Evolutionary conservation across 495 filamentous ascomycete species (phyloP).

Genomic region (Evansstolkia leycettana): DNA sequence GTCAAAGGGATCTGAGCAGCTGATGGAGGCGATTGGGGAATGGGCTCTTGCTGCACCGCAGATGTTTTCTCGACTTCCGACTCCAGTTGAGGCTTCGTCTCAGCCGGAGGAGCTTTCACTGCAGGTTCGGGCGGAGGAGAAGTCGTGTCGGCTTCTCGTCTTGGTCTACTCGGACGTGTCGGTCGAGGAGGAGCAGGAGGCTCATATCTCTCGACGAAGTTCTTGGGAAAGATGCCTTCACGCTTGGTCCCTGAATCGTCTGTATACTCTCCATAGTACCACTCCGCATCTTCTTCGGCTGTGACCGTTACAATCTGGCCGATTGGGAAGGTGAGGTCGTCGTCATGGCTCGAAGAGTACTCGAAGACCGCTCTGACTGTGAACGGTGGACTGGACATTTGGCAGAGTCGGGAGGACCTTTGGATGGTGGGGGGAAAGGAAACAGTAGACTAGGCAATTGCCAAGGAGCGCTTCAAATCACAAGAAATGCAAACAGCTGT

Average conservation of each 20-base stretch:
- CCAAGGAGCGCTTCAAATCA: not conserved
- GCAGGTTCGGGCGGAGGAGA: slow-evolving; percentile 27
- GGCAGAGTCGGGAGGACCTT: slow-evolving; percentile 12
- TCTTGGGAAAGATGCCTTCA: slow-evolving; percentile 89
- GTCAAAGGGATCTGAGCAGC: slow-evolving; percentile 6
- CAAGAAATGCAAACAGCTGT: not conserved
- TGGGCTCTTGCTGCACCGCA: slow-evolving; percentile 14
- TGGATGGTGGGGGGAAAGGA: not conserved
- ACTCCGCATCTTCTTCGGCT: slow-evolving; percentile 82
- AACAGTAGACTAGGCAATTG: not conserved
- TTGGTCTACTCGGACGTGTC: slow-evolving; percentile 53
- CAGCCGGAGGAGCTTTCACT: slow-evolving; percentile 17
- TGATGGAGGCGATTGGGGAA: slow-evolving; percentile 19
- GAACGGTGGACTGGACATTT: slow-evolving; percentile 71
- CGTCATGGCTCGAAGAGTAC: slow-evolving; percentile 80
- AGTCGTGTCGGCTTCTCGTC: slow-evolving; percentile 53
- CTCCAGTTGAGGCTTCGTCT: slow-evolving; percentile 18
- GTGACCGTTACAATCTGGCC: slow-evolving; percentile 92
- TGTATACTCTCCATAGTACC: slow-evolving; percentile 86
- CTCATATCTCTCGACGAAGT: slow-evolving; percentile 93
- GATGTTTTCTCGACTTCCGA: slow-evolving; percentile 26
- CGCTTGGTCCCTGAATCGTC: slow-evolving; percentile 58
- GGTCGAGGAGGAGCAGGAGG: slow-evolving; percentile 84
- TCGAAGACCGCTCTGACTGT: slow-evolving; percentile 93
- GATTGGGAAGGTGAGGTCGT: slow-evolving; percentile 77